These are phyloP conservation scores for Tolypocladium inflatum DNA, from an alignment of 2,329 filamentous ascomycete genomes.

Conservation along the genomic window DNA sequence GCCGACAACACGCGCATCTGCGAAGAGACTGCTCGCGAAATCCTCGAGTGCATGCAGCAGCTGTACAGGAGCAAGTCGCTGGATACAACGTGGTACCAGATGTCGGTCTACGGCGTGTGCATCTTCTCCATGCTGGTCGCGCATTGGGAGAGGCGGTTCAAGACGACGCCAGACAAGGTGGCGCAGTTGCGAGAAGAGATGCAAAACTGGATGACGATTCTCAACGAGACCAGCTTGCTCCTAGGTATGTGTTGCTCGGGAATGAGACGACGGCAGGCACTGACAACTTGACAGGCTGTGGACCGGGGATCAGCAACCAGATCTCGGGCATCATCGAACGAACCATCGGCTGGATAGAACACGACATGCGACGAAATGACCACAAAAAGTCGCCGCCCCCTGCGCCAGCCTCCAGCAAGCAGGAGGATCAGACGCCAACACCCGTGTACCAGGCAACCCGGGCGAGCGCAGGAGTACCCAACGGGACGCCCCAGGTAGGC, in stretches of 20 bases:
- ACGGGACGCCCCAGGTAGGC: constrained; percentile 5
- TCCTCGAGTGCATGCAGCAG: constrained; percentile 50
- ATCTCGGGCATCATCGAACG: constrained; percentile 39
- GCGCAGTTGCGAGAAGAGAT: constrained; percentile 55
- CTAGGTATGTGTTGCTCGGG: constrained; percentile 42
- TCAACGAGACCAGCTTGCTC: constrained; percentile 56
- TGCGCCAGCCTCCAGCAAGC: constrained; percentile 20
- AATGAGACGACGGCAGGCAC: background rate
- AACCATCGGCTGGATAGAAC: constrained; percentile 43
- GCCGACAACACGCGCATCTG: constrained; percentile 57
- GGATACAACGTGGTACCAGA: constrained; percentile 71
- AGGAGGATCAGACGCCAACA: constrained; percentile 25
- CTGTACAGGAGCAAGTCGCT: constrained; percentile 57
- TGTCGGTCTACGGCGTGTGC: constrained; percentile 61
- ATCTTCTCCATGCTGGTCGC: constrained; percentile 65
- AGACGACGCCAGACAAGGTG: constrained; percentile 49
- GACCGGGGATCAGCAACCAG: constrained; percentile 31
- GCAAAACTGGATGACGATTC: constrained; percentile 57
- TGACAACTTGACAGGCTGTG: constrained; percentile 27
- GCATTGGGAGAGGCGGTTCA: constrained; percentile 56
- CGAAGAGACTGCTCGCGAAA: constrained; percentile 53
- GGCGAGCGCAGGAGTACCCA: constrained; percentile 4
- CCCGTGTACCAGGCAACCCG: background rate
- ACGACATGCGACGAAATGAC: constrained; percentile 32
- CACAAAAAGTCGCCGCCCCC: constrained; percentile 6